Conservation (phyloP, 2,329 filamentous ascomycete species). For the Grosmannia penicillata region DNA sequence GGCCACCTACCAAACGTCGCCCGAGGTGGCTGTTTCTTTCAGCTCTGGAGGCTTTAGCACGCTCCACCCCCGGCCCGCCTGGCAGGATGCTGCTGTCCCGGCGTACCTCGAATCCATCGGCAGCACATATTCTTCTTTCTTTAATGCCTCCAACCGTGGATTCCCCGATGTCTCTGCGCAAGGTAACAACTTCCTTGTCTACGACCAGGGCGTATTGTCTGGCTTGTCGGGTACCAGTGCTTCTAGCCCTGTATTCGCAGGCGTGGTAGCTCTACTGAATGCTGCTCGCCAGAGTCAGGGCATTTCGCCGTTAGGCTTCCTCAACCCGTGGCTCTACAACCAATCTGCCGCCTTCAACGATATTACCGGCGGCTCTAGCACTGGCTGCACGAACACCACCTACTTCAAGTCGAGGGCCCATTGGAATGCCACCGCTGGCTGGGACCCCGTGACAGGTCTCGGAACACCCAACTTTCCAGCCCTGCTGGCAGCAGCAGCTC, state of each 20-base stretch:
- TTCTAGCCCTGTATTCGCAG: conserved; percentile 24
- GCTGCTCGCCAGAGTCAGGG: conserved; percentile 23
- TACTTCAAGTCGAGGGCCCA: conserved; percentile 5
- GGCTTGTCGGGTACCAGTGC: conserved; percentile 19
- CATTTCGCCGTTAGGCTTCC: conserved; percentile 24
- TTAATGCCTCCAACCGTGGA: conserved; percentile 27
- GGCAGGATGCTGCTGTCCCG: conserved; percentile 22
- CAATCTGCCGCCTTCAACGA: conserved; percentile 14
- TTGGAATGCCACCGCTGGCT: conserved; percentile 19
- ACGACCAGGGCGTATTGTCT: conserved; percentile 8
- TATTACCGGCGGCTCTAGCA: conserved; percentile 12
- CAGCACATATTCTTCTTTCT: conserved; percentile 26
- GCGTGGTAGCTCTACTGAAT: conserved; percentile 27
- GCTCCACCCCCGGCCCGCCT: conserved; percentile 25
- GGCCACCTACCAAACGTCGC: conserved; percentile 28
- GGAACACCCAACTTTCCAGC: conserved; percentile 14
- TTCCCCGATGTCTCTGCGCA: conserved; percentile 41
- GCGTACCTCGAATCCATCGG: conserved; percentile 25
- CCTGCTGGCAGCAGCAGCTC: conserved; percentile 4
- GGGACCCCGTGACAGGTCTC: conserved; percentile 19
- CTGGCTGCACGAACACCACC: conserved; percentile 12
- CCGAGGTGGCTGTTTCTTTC: conserved; percentile 15
- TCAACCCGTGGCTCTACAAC: conserved; percentile 26
- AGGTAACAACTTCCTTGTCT: conserved; percentile 20
- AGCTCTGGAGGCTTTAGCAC: conserved; percentile 31